phyloP scores from a whole-genome alignment of 129 eudicot genomes.

The Flaveria linearis region DNA sequence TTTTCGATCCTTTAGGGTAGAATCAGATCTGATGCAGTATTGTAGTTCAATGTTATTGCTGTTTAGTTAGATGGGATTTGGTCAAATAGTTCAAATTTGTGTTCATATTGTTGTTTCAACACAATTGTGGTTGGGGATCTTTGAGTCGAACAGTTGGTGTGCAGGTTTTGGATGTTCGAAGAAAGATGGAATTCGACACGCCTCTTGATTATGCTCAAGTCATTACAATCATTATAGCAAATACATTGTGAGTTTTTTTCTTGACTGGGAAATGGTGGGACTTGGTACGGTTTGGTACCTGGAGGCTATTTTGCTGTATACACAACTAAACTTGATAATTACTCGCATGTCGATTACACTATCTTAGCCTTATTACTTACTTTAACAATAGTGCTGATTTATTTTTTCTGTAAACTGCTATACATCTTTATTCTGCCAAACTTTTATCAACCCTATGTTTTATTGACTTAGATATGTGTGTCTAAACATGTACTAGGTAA shows the following conservation, averaged over 20 bases:
- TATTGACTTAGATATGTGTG: not conserved
- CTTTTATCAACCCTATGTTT: slow-evolving; percentile 4
- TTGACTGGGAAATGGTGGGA: not conserved
- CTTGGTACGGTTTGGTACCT: not conserved
- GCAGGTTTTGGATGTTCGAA: too few species aligned
- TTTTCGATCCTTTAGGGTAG: too few species aligned
- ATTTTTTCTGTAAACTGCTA: not conserved
- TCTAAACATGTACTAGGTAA: not conserved
- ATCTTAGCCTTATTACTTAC: not conserved
- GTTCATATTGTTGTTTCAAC: too few species aligned
- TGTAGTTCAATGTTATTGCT: too few species aligned
- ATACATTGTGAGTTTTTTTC: slow-evolving; percentile 8
- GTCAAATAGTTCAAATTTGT: too few species aligned
- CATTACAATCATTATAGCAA: not conserved
- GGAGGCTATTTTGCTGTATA: slow-evolving; percentile 5
- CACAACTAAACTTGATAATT: slow-evolving; percentile 7
- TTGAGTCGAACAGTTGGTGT: too few species aligned
- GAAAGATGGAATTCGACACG: too few species aligned
- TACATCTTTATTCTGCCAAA: not conserved
- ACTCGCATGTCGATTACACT: slow-evolving; percentile 6
- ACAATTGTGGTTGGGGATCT: too few species aligned
- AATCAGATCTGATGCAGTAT: too few species aligned
- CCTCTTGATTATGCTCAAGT: too few species aligned
- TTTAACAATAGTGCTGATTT: not conserved
- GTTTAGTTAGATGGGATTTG: too few species aligned